phyloP scores from a whole-genome alignment of 1,284 basidiomycete species.

The Fomitopsis palustris region DNA sequence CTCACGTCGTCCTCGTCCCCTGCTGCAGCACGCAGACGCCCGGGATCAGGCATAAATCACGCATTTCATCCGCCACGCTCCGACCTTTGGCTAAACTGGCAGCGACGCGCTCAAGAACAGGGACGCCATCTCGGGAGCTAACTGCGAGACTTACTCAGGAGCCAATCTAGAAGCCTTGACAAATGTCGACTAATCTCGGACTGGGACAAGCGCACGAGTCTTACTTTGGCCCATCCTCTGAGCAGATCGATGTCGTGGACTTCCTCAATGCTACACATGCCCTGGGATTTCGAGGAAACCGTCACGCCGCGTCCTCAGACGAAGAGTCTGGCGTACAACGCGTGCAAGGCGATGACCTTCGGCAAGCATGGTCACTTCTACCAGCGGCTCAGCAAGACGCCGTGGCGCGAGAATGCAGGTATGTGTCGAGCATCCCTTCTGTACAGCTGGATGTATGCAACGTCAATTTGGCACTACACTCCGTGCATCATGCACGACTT shows the following conservation, averaged over 20 bases:
- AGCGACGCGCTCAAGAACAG: too few relatives aligned
- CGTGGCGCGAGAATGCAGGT: slow-evolving; percentile 31
- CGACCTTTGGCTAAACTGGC: background rate
- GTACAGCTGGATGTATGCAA: background rate
- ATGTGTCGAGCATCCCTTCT: slow-evolving; percentile 6
- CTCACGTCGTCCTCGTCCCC: background rate
- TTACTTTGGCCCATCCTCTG: slow-evolving; percentile 31
- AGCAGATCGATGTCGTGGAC: slow-evolving; percentile 21
- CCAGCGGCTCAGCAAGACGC: slow-evolving; percentile 15
- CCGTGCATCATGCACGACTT: background rate
- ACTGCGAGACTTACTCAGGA: background rate
- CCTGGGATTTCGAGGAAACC: slow-evolving; percentile 8
- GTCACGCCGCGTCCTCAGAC: background rate
- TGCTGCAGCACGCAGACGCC: too few relatives aligned
- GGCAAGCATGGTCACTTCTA: slow-evolving; percentile 13
- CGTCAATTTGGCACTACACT: background rate
- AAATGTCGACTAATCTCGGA: slow-evolving; percentile 16
- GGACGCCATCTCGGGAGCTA: background rate
- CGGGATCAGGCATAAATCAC: too few relatives aligned
- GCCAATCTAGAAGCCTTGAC: background rate
- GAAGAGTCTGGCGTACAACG: background rate
- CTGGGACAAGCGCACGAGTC: slow-evolving; percentile 29
- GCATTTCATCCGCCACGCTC: too few relatives aligned
- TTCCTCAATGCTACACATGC: slow-evolving; percentile 24
- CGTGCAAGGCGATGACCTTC: slow-evolving; percentile 2